Evolutionary conservation across 2,329 filamentous ascomycete species (phyloP).

Genomic region (Ascochyta rabiei): DNA sequence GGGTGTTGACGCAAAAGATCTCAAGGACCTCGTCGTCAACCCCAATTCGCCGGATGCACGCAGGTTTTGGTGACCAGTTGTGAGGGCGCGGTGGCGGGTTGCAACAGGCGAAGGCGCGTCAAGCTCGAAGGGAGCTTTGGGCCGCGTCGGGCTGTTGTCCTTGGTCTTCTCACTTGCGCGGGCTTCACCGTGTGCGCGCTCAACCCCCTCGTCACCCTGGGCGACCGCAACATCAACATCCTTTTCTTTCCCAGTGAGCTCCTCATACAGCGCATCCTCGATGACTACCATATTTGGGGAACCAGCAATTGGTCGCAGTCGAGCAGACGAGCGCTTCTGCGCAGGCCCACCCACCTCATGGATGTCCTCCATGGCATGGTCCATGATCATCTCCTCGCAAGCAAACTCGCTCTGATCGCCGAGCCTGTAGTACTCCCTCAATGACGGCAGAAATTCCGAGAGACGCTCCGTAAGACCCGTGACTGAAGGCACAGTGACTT

Average conservation of each 20-base stretch:
- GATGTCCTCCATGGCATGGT: slow-evolving; percentile 42
- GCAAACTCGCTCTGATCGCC: slow-evolving; percentile 44
- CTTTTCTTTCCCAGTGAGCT: slow-evolving; percentile 35
- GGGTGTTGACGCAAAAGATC: slow-evolving; percentile 33
- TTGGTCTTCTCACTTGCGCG: slow-evolving; percentile 19
- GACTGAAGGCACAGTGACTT: slow-evolving; percentile 55
- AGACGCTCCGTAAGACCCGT: slow-evolving; percentile 53
- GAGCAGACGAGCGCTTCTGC: slow-evolving; percentile 43
- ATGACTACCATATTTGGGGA: slow-evolving; percentile 40
- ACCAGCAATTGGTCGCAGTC: slow-evolving; percentile 43
- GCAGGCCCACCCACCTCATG: slow-evolving; percentile 36
- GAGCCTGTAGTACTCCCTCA: slow-evolving; percentile 48
- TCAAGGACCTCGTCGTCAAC: slow-evolving; percentile 33
- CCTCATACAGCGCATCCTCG: slow-evolving; percentile 43
- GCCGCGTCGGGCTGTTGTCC: slow-evolving; percentile 20
- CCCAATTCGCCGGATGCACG: slow-evolving; percentile 27
- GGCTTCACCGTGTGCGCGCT: slow-evolving; percentile 16
- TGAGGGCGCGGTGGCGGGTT: slow-evolving; percentile 33
- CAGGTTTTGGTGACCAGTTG: slow-evolving; percentile 23
- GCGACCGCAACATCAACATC: slow-evolving; percentile 8
- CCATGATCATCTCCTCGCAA: slow-evolving; percentile 47
- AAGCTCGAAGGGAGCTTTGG: slow-evolving; percentile 29
- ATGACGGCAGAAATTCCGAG: slow-evolving; percentile 53
- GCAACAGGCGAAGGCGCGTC: slow-evolving; percentile 32
- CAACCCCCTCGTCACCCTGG: slow-evolving; percentile 12